These are phyloP conservation scores for Debaryomyces sp. DNA, from an alignment of 1,139 yeast species.

Conservation along the genomic window DNA sequence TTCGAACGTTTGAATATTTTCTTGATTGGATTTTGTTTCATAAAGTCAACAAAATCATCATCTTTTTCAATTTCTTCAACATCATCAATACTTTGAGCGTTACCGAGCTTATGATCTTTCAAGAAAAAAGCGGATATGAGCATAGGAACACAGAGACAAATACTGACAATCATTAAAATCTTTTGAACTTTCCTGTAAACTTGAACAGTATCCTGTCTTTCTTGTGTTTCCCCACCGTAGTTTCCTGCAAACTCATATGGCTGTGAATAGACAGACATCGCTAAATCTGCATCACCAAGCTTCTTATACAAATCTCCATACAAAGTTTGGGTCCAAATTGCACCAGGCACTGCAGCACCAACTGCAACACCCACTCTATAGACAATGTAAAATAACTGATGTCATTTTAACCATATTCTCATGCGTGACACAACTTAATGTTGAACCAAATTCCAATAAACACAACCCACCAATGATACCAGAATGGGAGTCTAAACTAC, in stretches of 20 bases:
- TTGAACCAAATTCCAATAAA: slow-evolving; percentile 72
- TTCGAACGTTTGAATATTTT: neutral
- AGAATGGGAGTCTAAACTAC: slow-evolving; percentile 41
- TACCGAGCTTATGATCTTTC: slow-evolving; percentile 54
- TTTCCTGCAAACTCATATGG: slow-evolving; percentile 1
- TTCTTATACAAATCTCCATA: slow-evolving; percentile 29
- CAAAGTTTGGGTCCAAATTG: slow-evolving; percentile 24
- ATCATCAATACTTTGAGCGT: slow-evolving; percentile 24
- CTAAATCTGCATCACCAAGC: slow-evolving; percentile 51
- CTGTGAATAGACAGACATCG: too few species aligned
- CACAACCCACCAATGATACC: slow-evolving; percentile 72
- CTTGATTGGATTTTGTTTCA: neutral
- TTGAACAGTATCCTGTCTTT: slow-evolving; percentile 56
- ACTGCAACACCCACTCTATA: too few species aligned
- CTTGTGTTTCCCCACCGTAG: slow-evolving; percentile 63
- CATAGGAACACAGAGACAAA: slow-evolving; percentile 57
- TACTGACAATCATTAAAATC: slow-evolving; percentile 52
- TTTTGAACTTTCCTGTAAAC: slow-evolving; percentile 21
- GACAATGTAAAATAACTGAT: slow-evolving; percentile 54
- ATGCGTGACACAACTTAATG: slow-evolving; percentile 62
- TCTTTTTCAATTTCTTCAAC: neutral
- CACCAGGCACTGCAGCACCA: slow-evolving; percentile 67
- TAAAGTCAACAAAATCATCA: neutral
- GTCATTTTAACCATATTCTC: slow-evolving; percentile 65
- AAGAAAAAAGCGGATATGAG: slow-evolving; percentile 50